These are phyloP conservation scores for Aspergillus cristatus DNA, from an alignment of 495 filamentous ascomycete species.

Conservation along the genomic window DNA sequence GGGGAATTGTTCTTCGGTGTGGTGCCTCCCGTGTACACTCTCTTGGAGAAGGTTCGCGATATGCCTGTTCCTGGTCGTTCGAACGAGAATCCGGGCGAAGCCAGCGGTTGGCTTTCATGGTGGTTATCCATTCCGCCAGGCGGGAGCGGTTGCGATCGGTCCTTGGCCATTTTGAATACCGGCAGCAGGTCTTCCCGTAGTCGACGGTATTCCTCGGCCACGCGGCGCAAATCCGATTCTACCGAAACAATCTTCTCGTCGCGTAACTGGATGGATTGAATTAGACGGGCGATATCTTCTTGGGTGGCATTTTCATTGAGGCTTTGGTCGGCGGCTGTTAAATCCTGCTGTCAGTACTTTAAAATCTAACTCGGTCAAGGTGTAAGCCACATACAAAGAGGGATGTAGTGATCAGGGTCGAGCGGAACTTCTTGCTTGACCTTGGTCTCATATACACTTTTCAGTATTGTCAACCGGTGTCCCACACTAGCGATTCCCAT, in stretches of 20 bases:
- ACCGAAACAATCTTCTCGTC: conserved; percentile 77
- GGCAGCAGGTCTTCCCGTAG: conserved; percentile 87
- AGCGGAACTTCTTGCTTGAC: conserved; percentile 82
- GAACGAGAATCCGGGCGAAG: conserved; percentile 30
- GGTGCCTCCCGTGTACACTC: conserved; percentile 66
- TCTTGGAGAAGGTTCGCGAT: conserved; percentile 77
- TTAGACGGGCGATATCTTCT: conserved; percentile 81
- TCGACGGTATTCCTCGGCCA: conserved; percentile 76
- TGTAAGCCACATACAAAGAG: conserved; percentile 59
- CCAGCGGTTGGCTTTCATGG: conserved; percentile 31
- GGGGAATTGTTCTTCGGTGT: conserved; percentile 75
- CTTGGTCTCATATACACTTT: conserved; percentile 91
- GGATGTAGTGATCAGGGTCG: conserved; percentile 89
- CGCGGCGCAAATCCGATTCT: conserved; percentile 68
- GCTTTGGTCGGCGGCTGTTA: conserved; percentile 76
- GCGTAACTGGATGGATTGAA: conserved; percentile 73
- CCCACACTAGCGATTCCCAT: conserved; percentile 90
- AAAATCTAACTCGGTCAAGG: no score
- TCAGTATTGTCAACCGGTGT: conserved; percentile 88
- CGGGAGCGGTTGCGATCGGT: conserved; percentile 81
- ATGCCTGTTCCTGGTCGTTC: conserved; percentile 19
- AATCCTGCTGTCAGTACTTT: background rate
- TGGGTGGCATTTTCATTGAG: conserved; percentile 79
- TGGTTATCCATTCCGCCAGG: conserved; percentile 18
- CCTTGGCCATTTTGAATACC: conserved; percentile 80